A percentile compares a stretch with the other conserved stretches of the same genome.
Evolutionary conservation across 305 asterid genomes (phyloP).

Genomic region (Solanum hybrid): DNA sequence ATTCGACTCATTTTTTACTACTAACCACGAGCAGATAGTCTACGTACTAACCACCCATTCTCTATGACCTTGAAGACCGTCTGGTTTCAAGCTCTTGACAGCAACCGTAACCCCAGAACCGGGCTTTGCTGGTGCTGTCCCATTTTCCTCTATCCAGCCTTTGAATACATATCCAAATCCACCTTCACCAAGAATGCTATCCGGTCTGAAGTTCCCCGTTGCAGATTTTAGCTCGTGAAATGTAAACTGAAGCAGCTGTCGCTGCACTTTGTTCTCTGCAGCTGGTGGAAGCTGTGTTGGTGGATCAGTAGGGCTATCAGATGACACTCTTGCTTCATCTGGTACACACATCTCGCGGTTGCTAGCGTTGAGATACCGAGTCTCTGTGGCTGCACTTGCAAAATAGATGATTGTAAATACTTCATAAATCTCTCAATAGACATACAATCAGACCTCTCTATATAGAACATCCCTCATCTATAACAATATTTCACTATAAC

Average conservation of each 20-base stretch:
- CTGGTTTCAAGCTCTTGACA: slow-evolving; percentile 85
- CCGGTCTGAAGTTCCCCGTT: slow-evolving; percentile 88
- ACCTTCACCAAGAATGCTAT: slow-evolving; percentile 93
- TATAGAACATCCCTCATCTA: background rate
- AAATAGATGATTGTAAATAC: background rate
- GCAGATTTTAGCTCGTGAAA: slow-evolving; percentile 83
- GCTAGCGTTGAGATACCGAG: slow-evolving; percentile 70
- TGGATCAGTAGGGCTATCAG: slow-evolving; percentile 35
- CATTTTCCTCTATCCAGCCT: slow-evolving; percentile 92
- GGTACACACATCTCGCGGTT: slow-evolving; percentile 76
- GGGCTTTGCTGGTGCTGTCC: slow-evolving; percentile 78
- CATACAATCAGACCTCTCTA: background rate
- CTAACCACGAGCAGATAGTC: slow-evolving; percentile 21
- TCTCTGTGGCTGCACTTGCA: slow-evolving; percentile 57
- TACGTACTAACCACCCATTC: slow-evolving; percentile 93
- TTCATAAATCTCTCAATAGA: background rate
- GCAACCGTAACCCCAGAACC: slow-evolving; percentile 87
- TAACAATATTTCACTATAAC: background rate
- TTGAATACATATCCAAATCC: slow-evolving; percentile 93
- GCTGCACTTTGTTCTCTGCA: slow-evolving; percentile 30
- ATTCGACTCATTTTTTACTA: slow-evolving; percentile 9
- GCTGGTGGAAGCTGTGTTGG: background rate
- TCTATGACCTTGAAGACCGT: slow-evolving; percentile 94
- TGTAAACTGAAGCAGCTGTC: slow-evolving; percentile 61
- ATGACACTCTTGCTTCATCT: slow-evolving; percentile 48